Evolutionary conservation across 768 basidiomycete genomes (phyloP), one percentile per base, ranked within the genome.

Genomic region (Lactarius hengduanensis): DNA sequence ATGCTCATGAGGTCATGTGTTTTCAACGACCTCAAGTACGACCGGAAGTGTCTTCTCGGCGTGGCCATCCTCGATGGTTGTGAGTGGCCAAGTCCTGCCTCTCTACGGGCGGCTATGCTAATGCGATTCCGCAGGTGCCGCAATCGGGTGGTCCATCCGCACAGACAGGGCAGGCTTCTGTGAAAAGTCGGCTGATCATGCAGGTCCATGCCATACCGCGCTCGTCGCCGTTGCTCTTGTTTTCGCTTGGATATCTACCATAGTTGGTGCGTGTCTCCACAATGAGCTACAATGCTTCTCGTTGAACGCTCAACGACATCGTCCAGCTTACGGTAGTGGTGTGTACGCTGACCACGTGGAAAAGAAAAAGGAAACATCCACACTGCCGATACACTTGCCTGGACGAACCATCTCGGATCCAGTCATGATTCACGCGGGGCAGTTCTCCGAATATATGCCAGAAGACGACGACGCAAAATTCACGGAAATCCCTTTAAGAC

Each of bases 121-220:
- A 59, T 55, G 32, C 34, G 4, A 32, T 4, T 15, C 41, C 18
- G 32, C 32, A 66, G 66, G 28, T 38, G 61, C 58, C 11, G 66
- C 62, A 22, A 8, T 63, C 43, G 66, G 38, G 4, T 67, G 62
- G 66, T 41, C 66, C 28, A 20, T 67, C 36, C 62, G 53, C 36
- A 13, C 30, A 16, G 62, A 67, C 13, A 63, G 43, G 26, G 28
- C 18, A 8, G 62, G 38, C 8, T 30, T 56, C 36, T 67, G 66
- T n/a, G 18, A 15, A n/a, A 30, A 8, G 6, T 16, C 41, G 22
- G 40, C 34, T 18, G 58, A 30, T 40, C 18, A 20, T 40, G 9
- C 15, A 2, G 9, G 38, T 4, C 8, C 30, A 30, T 67, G 57
- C 54, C 62, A 56, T 43, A 32, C 53, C 34, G 41, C n/a, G 26